A percentile compares a stretch with the other conserved stretches of the same genome.
Conservation (phyloP, 192 early-diverging fungal species). For the Helicostylum pulchrum region DNA sequence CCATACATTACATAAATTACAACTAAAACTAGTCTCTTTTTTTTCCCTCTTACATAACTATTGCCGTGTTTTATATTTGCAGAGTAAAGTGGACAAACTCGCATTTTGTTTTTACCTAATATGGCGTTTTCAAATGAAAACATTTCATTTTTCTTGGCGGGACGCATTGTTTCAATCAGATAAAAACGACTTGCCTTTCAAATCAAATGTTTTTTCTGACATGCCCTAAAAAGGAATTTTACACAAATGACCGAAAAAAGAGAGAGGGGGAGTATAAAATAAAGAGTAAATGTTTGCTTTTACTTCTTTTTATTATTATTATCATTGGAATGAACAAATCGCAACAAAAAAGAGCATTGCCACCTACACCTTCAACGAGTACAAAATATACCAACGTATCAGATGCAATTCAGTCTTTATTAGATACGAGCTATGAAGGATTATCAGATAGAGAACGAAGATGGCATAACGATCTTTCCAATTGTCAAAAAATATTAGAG, state of each 20-base stretch:
- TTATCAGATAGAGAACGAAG: neutral
- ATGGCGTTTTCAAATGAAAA: neutral
- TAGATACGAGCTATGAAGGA: neutral
- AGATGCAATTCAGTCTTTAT: constrained; percentile 3
- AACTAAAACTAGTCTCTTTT: neutral
- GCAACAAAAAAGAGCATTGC: neutral
- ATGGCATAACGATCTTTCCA: neutral
- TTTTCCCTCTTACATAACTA: too few species aligned
- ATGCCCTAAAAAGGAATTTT: too few species aligned
- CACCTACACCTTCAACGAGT: constrained; percentile 10
- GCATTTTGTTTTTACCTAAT: neutral
- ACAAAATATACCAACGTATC: neutral
- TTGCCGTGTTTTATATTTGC: too few species aligned
- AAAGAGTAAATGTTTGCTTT: neutral
- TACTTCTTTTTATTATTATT: neutral
- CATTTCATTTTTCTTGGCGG: too few species aligned
- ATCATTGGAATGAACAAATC: neutral
- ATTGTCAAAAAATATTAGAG: constrained; percentile 6
- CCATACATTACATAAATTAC: too few species aligned
- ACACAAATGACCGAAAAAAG: too few species aligned
- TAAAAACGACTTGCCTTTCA: too few species aligned
- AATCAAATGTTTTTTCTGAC: too few species aligned
- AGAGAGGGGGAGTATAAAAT: too few species aligned
- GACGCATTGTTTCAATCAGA: too few species aligned
- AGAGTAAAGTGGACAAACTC: too few species aligned